Base-by-base conservation (phyloP, 1,284 basidiomycete genomes). In the Schizophyllum commune region DNA sequence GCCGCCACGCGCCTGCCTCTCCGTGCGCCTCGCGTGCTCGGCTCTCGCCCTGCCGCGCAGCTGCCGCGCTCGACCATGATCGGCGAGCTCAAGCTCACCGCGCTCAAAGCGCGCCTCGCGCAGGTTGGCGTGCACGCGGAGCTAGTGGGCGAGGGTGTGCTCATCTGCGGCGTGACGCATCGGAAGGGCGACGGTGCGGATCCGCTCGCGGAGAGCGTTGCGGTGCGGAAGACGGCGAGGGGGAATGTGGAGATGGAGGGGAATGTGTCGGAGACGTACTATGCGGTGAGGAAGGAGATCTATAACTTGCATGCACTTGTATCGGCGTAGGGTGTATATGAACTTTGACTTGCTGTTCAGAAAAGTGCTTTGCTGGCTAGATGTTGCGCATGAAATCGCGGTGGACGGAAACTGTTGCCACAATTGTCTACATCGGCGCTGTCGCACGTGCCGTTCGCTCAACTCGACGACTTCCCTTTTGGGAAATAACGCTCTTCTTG, bases 11-110 rank as follows among this genome's bases (percentile, higher is more conserved):
- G 65, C 47, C 67, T 52, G 32, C 32, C 64, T 27, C 65, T 68
- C 32, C 68, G 73, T 20, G 64, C 63, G 32, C 66, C 72, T 32
- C 80, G 76, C 32, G 75, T 79, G 32, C 79, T 90, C 21, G 88
- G 87, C n/a, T 81, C 82, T 19, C 82, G 86, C 32, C 80, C 83
- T 7, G 74, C 77, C 33, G 77, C 79, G 34, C 76, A 84, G 1
- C 77, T 95, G 2, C 91, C 92, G 1, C 84, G 88, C 62, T 94
- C 95, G 0, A 91, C 94, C 7, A 96, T 96, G 86, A 96, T 98
- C 63, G 96, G 96, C 55, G 96, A 98, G 70, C 82, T 98, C 55
- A 94, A 95, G 70, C 80, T 98, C 32, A 93, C 92, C 0, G 83
- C 85, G 1, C 82, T 98, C 53, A 96, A 96, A 74, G 73, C 86